A percentile compares a stretch with the other conserved stretches of the same genome.
Evolutionary conservation across 495 filamentous ascomycete species (phyloP).

Genomic region (Tuber microsphaerosporum): DNA sequence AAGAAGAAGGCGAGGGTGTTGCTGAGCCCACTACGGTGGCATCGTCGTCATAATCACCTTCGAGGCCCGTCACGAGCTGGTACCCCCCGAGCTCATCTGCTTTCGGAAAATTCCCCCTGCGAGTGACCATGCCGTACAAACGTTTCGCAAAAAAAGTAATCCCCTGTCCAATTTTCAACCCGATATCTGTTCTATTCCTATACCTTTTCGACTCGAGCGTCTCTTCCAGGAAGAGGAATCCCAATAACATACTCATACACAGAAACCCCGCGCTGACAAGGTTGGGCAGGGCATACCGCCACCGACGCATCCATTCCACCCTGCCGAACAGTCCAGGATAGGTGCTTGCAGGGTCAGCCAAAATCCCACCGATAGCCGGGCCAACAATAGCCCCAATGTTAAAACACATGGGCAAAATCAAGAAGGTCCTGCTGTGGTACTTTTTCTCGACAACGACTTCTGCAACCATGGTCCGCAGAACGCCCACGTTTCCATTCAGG

Average conservation of each 20-base stretch:
- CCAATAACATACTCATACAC: constrained; percentile 45
- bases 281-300: constrained; percentile 60
- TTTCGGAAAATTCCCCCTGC: constrained; percentile 23
- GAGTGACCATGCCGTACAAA: constrained; percentile 37
- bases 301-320: constrained; percentile 55
- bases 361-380: constrained; percentile 57
- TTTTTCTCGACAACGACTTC: constrained; percentile 59
- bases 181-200: constrained; percentile 49
- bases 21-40: constrained; percentile 16
- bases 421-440: constrained; percentile 67
- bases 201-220: constrained; percentile 50
- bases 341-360: constrained; percentile 63
- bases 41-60: not conserved
- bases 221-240: constrained; percentile 57
- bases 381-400: constrained; percentile 67
- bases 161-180: constrained; percentile 39
- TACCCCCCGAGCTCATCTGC: not conserved
- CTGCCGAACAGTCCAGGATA: constrained; percentile 63
- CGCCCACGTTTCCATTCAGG: constrained; percentile 76
- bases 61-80: not conserved
- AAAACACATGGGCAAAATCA: constrained; percentile 74
- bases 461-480: constrained; percentile 72
- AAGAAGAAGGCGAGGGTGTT: constrained; percentile 33
- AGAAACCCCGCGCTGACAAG: constrained; percentile 55
- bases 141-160: constrained; percentile 40